Base-by-base conservation (phyloP, 2,329 filamentous ascomycete species). In the Colletotrichum brevisporum region DNA sequence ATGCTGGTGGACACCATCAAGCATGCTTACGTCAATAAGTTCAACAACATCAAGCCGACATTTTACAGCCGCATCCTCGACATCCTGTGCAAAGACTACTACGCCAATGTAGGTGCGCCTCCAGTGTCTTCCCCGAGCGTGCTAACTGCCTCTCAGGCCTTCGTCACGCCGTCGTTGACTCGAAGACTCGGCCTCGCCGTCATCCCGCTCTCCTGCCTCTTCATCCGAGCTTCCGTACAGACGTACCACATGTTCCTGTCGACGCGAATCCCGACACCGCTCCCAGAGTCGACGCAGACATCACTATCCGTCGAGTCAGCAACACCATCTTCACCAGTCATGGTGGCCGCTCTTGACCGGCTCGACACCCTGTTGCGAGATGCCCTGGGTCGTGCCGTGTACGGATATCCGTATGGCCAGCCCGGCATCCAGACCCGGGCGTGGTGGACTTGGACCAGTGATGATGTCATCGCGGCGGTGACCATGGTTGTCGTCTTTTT, bases 161-260 rank as follows among this genome's bases (percentile, higher is more conserved):
- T 99, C 77, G 90, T 91, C 13, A 92, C 97, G 26, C 95, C 96
- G 27, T 95, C 97, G 26, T 84, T 99, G 2, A 97, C 94, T 4
- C 93, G 95, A 67, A 90, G 96, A 18, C 89, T 99, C 0, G 96
- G 96, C 1, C 85, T 99, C 1, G 96, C 96, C 0, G 91, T 98
- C 36, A 92, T 99, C 54, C 96, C 96, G 0, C 86, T 99, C 0
- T 95, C 95, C 1, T 98, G 95, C 74, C 90, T 99, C 55, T 98
- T 99, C 80, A 96, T 99, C 78, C 91, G 97, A 51, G 94, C 97
- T 54, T 95, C 94, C 1, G 88, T 98, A 51, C 96, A 99, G 78
- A 98, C 95, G 6, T 99, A 98, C 80, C 93, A 98, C 81, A 98
- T 98, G 95, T 97, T 98, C 76, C 88, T 98, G 15, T 93, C 95